Evolutionary conservation across 495 filamentous ascomycete species (phyloP).

Genomic region (Penicillium canariense): DNA sequence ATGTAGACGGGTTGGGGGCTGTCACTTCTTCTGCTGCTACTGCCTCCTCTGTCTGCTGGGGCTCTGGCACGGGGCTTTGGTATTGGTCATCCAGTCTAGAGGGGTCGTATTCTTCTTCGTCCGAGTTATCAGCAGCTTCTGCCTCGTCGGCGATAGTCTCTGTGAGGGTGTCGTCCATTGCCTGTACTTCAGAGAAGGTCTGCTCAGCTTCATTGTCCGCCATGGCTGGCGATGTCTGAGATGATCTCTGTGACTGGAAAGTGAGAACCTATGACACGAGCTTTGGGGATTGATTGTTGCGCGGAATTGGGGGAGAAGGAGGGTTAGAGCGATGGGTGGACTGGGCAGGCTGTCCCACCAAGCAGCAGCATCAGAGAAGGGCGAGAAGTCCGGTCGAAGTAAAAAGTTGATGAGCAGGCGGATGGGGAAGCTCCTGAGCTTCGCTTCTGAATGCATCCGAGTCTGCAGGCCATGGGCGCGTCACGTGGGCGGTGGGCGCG

Average conservation of each 20-base stretch:
- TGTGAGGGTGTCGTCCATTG: constrained; percentile 46
- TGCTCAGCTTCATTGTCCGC: constrained; percentile 60
- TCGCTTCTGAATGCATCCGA: not conserved
- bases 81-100: constrained; percentile 47
- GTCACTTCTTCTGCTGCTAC: not conserved
- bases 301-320: not conserved
- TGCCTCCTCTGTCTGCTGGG: constrained; percentile 20
- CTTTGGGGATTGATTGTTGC: not conserved
- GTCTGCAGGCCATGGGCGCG: not conserved
- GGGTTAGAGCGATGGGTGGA: not conserved
- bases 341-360: not conserved
- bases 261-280: not conserved
- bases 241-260: constrained; percentile 8
- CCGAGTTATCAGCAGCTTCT: constrained; percentile 51
- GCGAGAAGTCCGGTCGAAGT: not conserved
- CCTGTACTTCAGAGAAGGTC: constrained; percentile 58
- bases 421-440: not conserved
- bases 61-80: constrained; percentile 28
- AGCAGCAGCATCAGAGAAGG: not conserved
- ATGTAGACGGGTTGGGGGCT: constrained; percentile 20
- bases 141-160: constrained; percentile 41
- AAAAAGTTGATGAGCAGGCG: not conserved
- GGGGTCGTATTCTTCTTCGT: constrained; percentile 57
- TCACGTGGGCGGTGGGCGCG: constrained; percentile 32
- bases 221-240: constrained; percentile 39